Percentiles rank a stretch among this genome's conserved stretches.
Evolutionary conservation across 192 early-diverging fungal species (phyloP).

Genomic region (Rhizophagus prolifer): DNA sequence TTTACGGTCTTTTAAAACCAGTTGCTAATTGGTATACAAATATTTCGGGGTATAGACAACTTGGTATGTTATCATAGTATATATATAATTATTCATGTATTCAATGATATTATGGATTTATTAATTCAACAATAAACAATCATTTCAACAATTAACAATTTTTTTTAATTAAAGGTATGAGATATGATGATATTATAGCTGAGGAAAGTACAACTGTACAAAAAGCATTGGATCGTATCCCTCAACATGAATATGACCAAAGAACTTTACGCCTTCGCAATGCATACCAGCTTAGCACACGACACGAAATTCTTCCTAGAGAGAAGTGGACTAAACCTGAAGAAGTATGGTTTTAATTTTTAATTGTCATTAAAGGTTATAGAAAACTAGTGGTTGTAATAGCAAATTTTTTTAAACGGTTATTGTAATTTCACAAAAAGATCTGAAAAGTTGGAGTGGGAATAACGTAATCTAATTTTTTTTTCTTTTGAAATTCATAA

Average conservation of each 20-base stretch:
- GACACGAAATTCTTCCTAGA: slow-evolving; percentile 60
- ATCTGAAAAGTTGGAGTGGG: too few relatives aligned
- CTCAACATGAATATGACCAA: slow-evolving; percentile 61
- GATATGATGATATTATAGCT: slow-evolving; percentile 85
- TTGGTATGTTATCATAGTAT: slow-evolving; percentile 69
- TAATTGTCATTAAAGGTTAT: too few relatives aligned
- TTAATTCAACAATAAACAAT: too few relatives aligned
- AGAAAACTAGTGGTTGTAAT: too few relatives aligned
- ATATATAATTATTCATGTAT: too few relatives aligned
- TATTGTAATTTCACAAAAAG: too few relatives aligned
- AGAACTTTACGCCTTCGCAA: slow-evolving; percentile 78
- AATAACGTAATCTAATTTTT: too few relatives aligned
- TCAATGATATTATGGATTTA: too few relatives aligned
- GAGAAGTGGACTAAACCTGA: slow-evolving; percentile 47
- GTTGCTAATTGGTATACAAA: slow-evolving; percentile 51
- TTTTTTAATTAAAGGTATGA: slow-evolving; percentile 59
- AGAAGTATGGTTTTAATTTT: slow-evolving; percentile 51
- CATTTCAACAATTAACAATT: neutral
- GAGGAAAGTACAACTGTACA: slow-evolving; percentile 81
- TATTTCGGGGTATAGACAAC: slow-evolving; percentile 64
- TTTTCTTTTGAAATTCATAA: neutral
- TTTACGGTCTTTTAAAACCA: slow-evolving; percentile 47
- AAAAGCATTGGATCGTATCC: slow-evolving; percentile 76
- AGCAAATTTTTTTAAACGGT: too few relatives aligned
- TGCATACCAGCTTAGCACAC: slow-evolving; percentile 73